Evolutionary conservation across 805 yeast species (phyloP).

Genomic region (Tetrapisispora pingtungensis): DNA sequence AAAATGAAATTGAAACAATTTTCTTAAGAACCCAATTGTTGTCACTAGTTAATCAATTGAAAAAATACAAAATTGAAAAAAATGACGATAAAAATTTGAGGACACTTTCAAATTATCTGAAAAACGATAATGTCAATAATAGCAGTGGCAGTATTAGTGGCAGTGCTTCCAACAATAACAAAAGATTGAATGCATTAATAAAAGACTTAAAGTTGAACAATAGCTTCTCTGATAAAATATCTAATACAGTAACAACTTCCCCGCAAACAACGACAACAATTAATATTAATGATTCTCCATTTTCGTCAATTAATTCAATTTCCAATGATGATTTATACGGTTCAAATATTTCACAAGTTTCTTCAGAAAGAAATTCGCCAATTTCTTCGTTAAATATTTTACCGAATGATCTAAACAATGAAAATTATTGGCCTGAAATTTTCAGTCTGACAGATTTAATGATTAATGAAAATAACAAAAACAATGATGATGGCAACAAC

Average conservation of each 20-base stretch:
- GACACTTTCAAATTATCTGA: not conserved
- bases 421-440: not conserved
- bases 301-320: too few species aligned
- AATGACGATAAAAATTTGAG: constrained; percentile 14
- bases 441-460: constrained; percentile 1
- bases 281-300: too few species aligned
- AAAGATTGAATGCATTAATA: not conserved
- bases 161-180: not conserved
- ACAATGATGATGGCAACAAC: not conserved
- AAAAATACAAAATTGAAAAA: constrained; percentile 32
- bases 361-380: not conserved
- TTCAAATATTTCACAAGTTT: not conserved
- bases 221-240: too few species aligned
- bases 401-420: not conserved
- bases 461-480: not conserved
- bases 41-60: constrained; percentile 60
- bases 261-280: too few species aligned
- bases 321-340: not conserved
- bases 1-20: constrained; percentile 64
- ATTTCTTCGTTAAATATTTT: not conserved
- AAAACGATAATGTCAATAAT: too few species aligned
- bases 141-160: too few species aligned
- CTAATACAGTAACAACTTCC: too few species aligned
- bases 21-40: constrained; percentile 69
- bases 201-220: too few species aligned